These are phyloP conservation scores for Naganishia sp. DNA, from an alignment of 1,284 basidiomycete genomes.

Conservation along the genomic window DNA sequence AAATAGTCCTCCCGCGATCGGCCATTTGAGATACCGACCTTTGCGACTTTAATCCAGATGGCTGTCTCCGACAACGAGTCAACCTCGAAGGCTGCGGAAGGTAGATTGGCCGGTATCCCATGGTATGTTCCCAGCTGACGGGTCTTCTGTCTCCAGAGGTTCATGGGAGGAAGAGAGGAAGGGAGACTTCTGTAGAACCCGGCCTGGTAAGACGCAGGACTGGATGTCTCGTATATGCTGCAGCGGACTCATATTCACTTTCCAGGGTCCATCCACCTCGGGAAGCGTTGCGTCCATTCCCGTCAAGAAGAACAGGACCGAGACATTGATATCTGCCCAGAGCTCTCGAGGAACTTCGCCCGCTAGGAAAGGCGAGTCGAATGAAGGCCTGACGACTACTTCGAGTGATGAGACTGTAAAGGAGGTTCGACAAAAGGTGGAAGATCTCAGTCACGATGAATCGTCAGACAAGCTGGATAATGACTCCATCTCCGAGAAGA, in stretches of 20 bases:
- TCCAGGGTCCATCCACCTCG: constrained; percentile 27
- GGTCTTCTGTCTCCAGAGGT: background rate
- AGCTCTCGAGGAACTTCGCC: constrained; percentile 18
- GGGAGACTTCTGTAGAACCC: constrained; percentile 46
- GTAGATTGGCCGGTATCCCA: background rate
- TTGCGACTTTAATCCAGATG: constrained; percentile 16
- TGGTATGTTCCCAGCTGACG: background rate
- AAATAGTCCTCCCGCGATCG: too few relatives aligned
- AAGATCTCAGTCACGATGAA: constrained; percentile 48
- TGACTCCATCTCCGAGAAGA: constrained; percentile 1
- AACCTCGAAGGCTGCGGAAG: constrained; percentile 19
- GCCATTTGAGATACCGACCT: constrained; percentile 21
- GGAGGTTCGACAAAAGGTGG: constrained; percentile 50
- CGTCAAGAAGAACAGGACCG: constrained; percentile 52
- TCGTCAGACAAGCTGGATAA: constrained; percentile 37
- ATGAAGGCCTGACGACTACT: constrained; percentile 19
- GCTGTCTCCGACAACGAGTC: constrained; percentile 18
- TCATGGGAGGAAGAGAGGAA: constrained; percentile 41
- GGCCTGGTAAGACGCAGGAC: constrained; percentile 1
- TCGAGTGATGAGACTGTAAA: constrained; percentile 40
- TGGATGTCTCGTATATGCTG: background rate
- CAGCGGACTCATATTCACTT: background rate
- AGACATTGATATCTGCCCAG: constrained; percentile 28
- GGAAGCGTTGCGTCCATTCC: constrained; percentile 35
- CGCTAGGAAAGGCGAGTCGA: constrained; percentile 25